These are phyloP conservation scores for Austropuccinia psidii DNA, from an alignment of 1,284 basidiomycete genomes.

Conservation along the genomic window DNA sequence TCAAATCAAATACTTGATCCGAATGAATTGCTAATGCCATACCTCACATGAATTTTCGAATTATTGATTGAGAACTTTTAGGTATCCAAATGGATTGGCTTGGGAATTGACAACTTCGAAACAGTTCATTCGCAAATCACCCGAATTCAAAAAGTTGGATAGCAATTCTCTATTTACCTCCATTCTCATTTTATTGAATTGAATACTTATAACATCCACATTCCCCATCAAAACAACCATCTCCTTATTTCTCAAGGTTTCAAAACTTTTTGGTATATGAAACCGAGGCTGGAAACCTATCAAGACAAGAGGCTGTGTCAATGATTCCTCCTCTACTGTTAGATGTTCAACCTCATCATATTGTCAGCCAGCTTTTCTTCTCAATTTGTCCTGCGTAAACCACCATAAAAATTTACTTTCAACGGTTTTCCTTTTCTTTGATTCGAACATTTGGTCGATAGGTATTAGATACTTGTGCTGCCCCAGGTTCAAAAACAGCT, in stretches of 20 bases:
- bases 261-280: conserved; percentile 96
- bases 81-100: conserved; percentile 87
- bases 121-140: conserved; percentile 74
- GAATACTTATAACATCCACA: not conserved
- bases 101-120: conserved; percentile 96
- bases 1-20: not conserved
- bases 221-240: not conserved
- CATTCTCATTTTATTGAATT: not conserved
- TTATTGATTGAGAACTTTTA: conserved; percentile 43
- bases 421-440: not conserved
- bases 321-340: conserved; percentile 96
- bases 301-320: conserved; percentile 93
- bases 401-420: not conserved
- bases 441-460: conserved; percentile 44
- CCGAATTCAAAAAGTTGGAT: conserved; percentile 71
- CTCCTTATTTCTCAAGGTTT: conserved; percentile 52
- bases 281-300: conserved; percentile 95
- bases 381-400: not conserved
- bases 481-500: conserved; percentile 94
- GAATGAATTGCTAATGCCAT: not conserved
- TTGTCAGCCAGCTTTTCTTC: conserved; percentile 49
- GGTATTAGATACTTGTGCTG: conserved; percentile 99
- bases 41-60: not conserved
- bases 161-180: not conserved
- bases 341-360: conserved; percentile 84